These are phyloP conservation scores for Tricholoma hemisulphureum DNA, from an alignment of 768 basidiomycete species.

Conservation along the genomic window DNA sequence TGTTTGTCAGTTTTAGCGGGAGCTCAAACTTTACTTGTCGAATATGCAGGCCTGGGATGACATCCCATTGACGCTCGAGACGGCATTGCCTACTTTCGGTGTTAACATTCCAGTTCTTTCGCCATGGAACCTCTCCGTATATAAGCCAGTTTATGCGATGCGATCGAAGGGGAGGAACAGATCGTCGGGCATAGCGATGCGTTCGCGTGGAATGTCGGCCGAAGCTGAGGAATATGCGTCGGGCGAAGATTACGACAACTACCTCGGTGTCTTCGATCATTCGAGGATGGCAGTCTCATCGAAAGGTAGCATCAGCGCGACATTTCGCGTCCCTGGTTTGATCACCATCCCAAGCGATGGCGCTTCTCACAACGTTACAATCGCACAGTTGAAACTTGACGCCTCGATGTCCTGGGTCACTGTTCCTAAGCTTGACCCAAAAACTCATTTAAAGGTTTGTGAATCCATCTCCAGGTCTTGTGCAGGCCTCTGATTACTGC, in stretches of 20 bases:
- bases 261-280: no score
- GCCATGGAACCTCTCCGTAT: conserved; percentile 34
- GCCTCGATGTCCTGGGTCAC: conserved; percentile 12
- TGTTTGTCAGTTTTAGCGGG: no score
- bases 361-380: conserved; percentile 11
- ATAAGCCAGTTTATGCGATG: not conserved
- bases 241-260: not conserved
- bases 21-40: not conserved
- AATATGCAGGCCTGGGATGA: conserved; percentile 14
- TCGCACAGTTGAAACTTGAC: conserved; percentile 4
- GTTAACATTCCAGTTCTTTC: conserved; percentile 31
- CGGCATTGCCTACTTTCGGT: conserved; percentile 40
- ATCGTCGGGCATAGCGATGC: not conserved
- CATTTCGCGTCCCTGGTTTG: conserved; percentile 10
- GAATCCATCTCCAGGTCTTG: not conserved
- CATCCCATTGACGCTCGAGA: conserved; percentile 34
- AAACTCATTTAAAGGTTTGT: conserved; percentile 3
- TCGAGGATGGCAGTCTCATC: not conserved
- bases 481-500: not conserved
- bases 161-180: no score
- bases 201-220: not conserved
- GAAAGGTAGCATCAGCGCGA: conserved; percentile 8
- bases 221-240: not conserved
- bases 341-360: conserved; percentile 15
- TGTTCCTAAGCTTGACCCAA: conserved; percentile 4